A percentile compares a stretch with the other conserved stretches of the same genome.
These are phyloP conservation scores for Salix viminalis DNA, from an alignment of 345 rosid species.

Conservation along the genomic window DNA sequence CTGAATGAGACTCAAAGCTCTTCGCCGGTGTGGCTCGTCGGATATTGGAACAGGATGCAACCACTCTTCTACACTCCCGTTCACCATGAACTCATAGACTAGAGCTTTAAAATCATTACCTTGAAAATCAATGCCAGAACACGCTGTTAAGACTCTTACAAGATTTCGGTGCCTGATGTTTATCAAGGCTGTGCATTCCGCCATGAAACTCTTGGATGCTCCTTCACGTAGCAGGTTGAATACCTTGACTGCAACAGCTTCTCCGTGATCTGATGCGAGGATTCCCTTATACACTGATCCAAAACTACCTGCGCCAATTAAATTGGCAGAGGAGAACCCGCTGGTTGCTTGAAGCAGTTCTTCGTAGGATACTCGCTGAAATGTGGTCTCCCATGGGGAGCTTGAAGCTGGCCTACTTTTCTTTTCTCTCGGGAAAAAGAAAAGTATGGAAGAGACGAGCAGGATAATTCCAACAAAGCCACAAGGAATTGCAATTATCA, in stretches of 20 bases:
- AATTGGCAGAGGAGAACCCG: background rate
- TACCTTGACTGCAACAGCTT: conserved; percentile 1
- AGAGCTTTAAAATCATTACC: conserved; percentile 5
- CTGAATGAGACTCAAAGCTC: background rate
- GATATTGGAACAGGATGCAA: background rate
- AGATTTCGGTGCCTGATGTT: conserved; percentile 8
- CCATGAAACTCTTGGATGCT: conserved; percentile 3
- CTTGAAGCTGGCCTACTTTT: background rate
- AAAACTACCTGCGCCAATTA: conserved; percentile 7
- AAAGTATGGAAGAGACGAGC: background rate
- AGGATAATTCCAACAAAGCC: background rate
- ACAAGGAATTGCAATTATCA: background rate
- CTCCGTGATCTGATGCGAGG: background rate
- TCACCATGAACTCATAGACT: conserved; percentile 4
- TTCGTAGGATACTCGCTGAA: background rate
- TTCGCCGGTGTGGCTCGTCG: background rate
- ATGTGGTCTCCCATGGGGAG: background rate
- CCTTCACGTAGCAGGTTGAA: conserved; percentile 1
- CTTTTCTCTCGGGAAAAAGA: background rate
- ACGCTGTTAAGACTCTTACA: background rate
- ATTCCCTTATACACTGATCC: conserved; percentile 2
- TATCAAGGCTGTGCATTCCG: background rate
- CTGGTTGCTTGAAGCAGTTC: background rate
- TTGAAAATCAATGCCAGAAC: conserved; percentile 1
- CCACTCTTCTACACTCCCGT: conserved; percentile 4